phyloP scores from a whole-genome alignment of 2,329 filamentous ascomycete species.

The Botrytis medusae region DNA sequence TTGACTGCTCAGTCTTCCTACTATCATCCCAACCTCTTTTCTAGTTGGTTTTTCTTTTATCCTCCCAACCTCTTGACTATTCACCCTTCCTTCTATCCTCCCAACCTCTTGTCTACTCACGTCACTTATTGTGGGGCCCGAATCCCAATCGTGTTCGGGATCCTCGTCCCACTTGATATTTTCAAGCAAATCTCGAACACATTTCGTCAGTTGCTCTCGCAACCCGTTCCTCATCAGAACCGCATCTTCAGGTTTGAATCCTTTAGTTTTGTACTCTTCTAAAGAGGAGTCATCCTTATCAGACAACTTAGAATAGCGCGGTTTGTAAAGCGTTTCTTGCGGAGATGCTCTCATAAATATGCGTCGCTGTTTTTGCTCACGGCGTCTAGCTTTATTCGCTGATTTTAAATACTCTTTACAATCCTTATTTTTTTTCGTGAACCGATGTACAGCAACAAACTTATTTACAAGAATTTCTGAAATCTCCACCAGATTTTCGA shows the following conservation, averaged over 20 bases:
- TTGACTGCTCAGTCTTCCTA: neutral
- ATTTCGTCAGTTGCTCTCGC: neutral
- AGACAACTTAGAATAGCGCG: neutral
- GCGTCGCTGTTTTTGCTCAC: no score
- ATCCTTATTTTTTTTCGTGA: no score
- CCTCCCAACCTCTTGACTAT: neutral
- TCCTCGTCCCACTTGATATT: neutral
- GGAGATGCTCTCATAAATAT: neutral
- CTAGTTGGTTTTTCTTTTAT: no score
- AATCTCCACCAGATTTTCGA: no score
- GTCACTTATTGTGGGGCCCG: no score
- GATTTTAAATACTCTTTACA: no score
- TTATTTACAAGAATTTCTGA: no score
- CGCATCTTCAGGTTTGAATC: neutral
- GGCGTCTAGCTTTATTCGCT: no score
- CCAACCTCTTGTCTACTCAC: neutral
- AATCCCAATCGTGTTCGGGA: neutral
- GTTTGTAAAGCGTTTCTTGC: fast-evolving
- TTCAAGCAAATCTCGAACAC: no score
- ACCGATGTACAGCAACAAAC: no score
- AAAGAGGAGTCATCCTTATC: neutral
- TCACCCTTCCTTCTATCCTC: fast-evolving
- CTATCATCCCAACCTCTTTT: neutral
- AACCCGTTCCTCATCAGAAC: neutral
- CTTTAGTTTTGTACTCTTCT: neutral